Evolutionary conservation across 345 rosid species (phyloP).

Genomic region (Populus pruinosa): DNA sequence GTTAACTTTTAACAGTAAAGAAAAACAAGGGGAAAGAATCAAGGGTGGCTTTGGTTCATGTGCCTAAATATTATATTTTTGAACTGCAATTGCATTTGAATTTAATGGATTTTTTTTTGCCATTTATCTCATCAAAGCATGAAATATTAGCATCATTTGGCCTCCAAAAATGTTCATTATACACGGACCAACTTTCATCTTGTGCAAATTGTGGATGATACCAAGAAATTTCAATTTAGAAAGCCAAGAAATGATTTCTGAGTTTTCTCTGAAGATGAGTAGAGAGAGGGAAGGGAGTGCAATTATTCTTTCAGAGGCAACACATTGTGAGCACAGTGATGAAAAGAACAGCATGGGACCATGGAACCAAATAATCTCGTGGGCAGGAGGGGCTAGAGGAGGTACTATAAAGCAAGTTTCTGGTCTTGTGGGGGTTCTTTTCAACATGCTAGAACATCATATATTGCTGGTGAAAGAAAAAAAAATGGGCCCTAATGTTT

Average conservation of each 20-base stretch:
- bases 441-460: neutral
- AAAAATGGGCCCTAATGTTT: slow-evolving; percentile 18
- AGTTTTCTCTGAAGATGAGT: neutral
- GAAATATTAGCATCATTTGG: neutral
- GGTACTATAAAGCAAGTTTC: neutral
- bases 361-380: slow-evolving; percentile 8
- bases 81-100: neutral
- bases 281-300: neutral
- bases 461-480: neutral
- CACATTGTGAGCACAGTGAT: slow-evolving; percentile 4
- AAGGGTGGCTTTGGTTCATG: neutral
- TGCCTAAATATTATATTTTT: neutral
- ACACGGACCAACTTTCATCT: neutral
- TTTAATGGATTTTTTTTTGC: neutral
- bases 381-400: neutral
- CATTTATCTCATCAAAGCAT: neutral
- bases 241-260: neutral
- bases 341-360: neutral
- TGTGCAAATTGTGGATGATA: neutral
- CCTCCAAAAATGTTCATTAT: neutral
- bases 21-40: neutral
- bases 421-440: neutral
- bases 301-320: slow-evolving; percentile 1
- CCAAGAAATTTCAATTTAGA: neutral
- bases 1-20: neutral